Percentiles rank a stretch among this genome's conserved stretches.
These are phyloP conservation scores for Mallotus repandus DNA, from an alignment of 441 rosid species.

Conservation along the genomic window DNA sequence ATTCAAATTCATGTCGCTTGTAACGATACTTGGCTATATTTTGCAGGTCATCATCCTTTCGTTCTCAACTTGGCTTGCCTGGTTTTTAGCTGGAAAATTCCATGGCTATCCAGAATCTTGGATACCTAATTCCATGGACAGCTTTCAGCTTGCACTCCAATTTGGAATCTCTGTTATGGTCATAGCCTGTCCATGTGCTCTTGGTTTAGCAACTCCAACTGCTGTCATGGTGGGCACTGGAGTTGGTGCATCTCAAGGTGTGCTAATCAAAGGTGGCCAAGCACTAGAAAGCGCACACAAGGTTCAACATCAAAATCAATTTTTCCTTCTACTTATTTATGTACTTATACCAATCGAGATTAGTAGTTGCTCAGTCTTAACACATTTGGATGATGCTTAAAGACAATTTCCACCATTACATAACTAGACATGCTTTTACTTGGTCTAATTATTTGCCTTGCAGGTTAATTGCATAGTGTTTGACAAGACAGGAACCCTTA, in stretches of 20 bases:
- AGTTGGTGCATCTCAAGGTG: constrained; percentile 94
- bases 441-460: constrained; percentile 14
- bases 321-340: neutral
- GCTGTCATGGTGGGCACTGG: constrained; percentile 99
- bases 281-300: constrained; percentile 83
- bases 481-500: constrained; percentile 96
- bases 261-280: constrained; percentile 91
- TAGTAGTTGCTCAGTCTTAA: too few relatives aligned
- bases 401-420: neutral
- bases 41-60: constrained; percentile 72
- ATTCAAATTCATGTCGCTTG: neutral
- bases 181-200: constrained; percentile 96
- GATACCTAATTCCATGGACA: constrained; percentile 90
- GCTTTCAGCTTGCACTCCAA: constrained; percentile 89
- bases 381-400: too few relatives aligned
- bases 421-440: constrained; percentile 1
- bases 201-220: constrained; percentile 95
- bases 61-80: constrained; percentile 83
- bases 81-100: constrained; percentile 79
- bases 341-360: neutral
- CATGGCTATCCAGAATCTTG: constrained; percentile 77
- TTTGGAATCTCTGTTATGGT: constrained; percentile 97
- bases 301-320: constrained; percentile 36
- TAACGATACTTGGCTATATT: constrained; percentile 3
- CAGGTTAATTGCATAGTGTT: constrained; percentile 87